Conservation (phyloP, 2,329 filamentous ascomycete genomes). For the Elsinoe necatrix region DNA sequence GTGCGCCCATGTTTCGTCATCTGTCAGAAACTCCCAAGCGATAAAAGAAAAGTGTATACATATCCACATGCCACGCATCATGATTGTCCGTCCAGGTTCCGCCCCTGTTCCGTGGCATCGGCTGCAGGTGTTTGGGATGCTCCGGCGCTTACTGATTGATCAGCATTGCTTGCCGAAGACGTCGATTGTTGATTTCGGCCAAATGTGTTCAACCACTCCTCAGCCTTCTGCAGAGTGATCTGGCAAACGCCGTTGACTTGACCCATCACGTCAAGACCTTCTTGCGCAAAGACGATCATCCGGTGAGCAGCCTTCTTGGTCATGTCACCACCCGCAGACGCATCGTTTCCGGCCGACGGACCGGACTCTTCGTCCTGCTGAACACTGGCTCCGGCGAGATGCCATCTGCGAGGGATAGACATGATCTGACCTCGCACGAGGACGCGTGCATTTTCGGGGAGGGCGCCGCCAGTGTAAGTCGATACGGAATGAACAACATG, state of each 20-base stretch:
- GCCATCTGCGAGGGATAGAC: constrained; percentile 75
- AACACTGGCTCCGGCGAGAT: constrained; percentile 45
- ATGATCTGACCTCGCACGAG: constrained; percentile 78
- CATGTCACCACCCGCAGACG: constrained; percentile 27
- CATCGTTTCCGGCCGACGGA: constrained; percentile 27
- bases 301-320: constrained; percentile 57
- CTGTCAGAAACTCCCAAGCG: neutral
- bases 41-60: neutral
- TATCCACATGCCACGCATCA: constrained; percentile 3
- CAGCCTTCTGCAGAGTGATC: constrained; percentile 80
- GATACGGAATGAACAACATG: constrained; percentile 77
- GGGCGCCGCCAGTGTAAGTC: constrained; percentile 79
- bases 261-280: constrained; percentile 88
- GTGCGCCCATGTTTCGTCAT: neutral
- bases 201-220: constrained; percentile 79
- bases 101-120: neutral
- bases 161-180: neutral
- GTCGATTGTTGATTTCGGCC: constrained; percentile 40
- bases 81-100: neutral
- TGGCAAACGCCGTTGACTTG: constrained; percentile 84
- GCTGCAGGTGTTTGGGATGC: neutral
- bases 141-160: neutral
- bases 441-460: constrained; percentile 78
- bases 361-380: constrained; percentile 18
- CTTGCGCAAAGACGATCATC: constrained; percentile 76